Percentiles rank a stretch among this genome's conserved stretches.
Conservation (phyloP, 2,329 filamentous ascomycete genomes). For the Akanthomyces uredinophilus region DNA sequence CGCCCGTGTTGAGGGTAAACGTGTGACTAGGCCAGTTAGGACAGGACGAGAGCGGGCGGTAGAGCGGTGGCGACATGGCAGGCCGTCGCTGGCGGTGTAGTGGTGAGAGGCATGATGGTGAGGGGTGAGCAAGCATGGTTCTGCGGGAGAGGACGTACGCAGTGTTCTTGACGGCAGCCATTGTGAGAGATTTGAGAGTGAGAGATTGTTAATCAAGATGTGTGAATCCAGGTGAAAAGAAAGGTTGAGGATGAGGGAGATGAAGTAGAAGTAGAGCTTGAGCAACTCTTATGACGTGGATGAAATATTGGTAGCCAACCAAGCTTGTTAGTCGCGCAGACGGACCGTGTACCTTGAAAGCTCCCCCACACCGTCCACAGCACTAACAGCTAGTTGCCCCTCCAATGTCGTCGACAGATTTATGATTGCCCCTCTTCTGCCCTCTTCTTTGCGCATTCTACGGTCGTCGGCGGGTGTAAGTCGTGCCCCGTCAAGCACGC, state of each 20-base stretch:
- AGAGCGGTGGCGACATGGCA: background rate
- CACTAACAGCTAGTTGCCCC: background rate
- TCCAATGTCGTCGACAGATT: background rate
- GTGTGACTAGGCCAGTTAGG: conserved; percentile 27
- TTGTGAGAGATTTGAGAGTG: conserved; percentile 14
- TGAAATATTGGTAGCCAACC: background rate
- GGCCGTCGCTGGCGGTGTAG: background rate
- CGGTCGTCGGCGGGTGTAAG: background rate
- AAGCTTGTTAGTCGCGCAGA: background rate
- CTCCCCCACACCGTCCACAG: background rate
- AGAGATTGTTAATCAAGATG: too few species aligned
- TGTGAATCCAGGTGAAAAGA: background rate
- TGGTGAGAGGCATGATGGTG: conserved; percentile 15
- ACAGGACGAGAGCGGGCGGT: too few species aligned
- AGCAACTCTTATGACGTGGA: background rate
- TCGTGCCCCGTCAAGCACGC: background rate
- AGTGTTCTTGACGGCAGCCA: conserved; percentile 27
- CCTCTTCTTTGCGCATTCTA: background rate
- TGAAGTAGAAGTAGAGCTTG: background rate
- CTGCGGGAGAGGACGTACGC: conserved; percentile 16
- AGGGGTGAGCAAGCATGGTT: background rate
- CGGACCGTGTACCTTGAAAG: background rate
- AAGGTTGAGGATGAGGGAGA: too few species aligned
- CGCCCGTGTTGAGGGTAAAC: conserved; percentile 69
- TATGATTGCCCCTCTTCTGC: background rate